These are phyloP conservation scores for Tricholoma saponaceum DNA, from an alignment of 768 basidiomycete genomes.

Conservation along the genomic window DNA sequence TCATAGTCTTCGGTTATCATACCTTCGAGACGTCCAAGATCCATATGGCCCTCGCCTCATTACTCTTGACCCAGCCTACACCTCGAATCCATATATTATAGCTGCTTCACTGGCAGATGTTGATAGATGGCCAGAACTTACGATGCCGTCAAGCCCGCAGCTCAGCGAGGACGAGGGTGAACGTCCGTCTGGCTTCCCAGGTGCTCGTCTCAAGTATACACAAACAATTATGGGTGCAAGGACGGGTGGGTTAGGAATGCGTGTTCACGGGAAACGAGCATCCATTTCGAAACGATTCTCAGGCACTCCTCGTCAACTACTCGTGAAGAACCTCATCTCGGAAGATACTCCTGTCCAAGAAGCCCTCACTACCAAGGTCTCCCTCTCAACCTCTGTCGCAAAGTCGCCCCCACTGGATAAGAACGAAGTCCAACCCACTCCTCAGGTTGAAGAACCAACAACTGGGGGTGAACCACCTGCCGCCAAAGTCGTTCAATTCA, in stretches of 20 bases:
- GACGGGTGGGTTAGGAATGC: conserved; percentile 70
- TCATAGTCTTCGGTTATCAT: conserved; percentile 79
- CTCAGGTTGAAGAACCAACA: conserved; percentile 38
- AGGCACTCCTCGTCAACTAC: conserved; percentile 27
- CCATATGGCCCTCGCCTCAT: conserved; percentile 80
- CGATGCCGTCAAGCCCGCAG: conserved; percentile 63
- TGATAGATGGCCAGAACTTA: conserved; percentile 84
- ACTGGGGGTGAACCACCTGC: conserved; percentile 41
- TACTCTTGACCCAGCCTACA: conserved; percentile 71
- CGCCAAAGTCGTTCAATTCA: conserved; percentile 53
- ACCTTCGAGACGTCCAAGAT: conserved; percentile 87
- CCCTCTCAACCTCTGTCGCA: conserved; percentile 24
- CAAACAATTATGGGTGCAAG: conserved; percentile 84
- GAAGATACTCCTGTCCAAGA: conserved; percentile 30
- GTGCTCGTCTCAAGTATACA: conserved; percentile 68
- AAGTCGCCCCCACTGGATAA: conserved; percentile 12
- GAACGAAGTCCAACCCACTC: conserved; percentile 24
- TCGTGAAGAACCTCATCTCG: conserved; percentile 33
- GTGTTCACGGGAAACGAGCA: conserved; percentile 62
- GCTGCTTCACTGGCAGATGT: conserved; percentile 76
- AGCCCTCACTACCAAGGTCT: conserved; percentile 24
- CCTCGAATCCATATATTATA: conserved; percentile 78
- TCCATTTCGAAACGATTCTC: conserved; percentile 51
- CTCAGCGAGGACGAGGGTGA: conserved; percentile 68
- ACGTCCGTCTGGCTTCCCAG: conserved; percentile 44